Base-by-base conservation (phyloP, 805 yeast species). In the Metschnikowia lunata region DNA sequence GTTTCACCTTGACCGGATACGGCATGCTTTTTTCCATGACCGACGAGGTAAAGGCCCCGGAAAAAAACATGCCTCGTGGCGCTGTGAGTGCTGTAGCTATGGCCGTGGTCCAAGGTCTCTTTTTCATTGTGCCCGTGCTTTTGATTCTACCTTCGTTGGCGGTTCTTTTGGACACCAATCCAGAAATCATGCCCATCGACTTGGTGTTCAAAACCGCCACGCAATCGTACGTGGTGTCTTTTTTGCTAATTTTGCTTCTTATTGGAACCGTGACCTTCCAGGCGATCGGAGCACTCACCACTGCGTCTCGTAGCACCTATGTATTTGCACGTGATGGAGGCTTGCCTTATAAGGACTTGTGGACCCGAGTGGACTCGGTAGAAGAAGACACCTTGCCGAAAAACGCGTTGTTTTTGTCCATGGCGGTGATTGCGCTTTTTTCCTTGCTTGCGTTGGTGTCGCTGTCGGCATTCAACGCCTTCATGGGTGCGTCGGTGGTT, bases 271-370 rank as follows among this genome's bases (percentile, higher is more conserved):
- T 82, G 26, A 57, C 84, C 8, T 86, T 86, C 61, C 88, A 88
- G 30, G 84, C 89, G 2, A 80, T 87, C 39, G 90, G 95, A 4
- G 77, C 91, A 1, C 71, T 85, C 30, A 86, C 93, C 1, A 83
- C 95, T 0, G 85, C 89, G 2, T 85, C 93, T 3, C 76, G 95
- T 72, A 76, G 83, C n/a, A 85, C 88, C 0, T 86, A 78, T 59
- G 84, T 88, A 26, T 81, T 87, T 66, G 88, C 91, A 41, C 76
- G 95, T 66, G 95, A 87, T 60, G 86, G 82, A 31, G 95, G 89
- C 0, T 63, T 87, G 36, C 95, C 95, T 1, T 77, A 70, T 53
- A 75, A 79, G 43, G 69, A 75, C 10, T 54, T 76, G 12, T 85
- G 90, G 88, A 75, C 80, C 3, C 74, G 75, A 53, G 86, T 87